These are phyloP conservation scores for Tetraselmis chui DNA, from an alignment of 139 green algal species.

Conservation along the genomic window DNA sequence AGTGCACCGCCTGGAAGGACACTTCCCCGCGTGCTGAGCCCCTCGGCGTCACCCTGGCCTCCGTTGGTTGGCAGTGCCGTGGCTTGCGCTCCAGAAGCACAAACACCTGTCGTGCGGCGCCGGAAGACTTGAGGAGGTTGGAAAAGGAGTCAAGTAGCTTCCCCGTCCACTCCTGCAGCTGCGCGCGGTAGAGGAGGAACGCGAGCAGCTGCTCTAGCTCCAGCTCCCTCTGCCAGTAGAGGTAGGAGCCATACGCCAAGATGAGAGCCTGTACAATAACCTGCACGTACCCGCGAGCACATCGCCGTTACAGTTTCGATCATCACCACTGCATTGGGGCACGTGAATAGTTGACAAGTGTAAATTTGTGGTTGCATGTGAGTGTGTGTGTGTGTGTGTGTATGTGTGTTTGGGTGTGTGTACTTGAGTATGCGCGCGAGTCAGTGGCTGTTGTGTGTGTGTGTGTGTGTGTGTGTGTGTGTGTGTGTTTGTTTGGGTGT, in stretches of 20 bases:
- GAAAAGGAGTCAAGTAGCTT: conserved; percentile 8
- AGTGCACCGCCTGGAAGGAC: conserved; percentile 17
- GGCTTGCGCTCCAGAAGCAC: neutral
- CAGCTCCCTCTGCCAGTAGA: neutral
- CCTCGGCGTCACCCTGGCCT: neutral
- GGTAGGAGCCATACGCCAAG: neutral
- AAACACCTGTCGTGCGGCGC: neutral
- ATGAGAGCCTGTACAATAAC: neutral
- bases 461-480: too few relatives aligned
- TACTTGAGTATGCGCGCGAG: too few relatives aligned
- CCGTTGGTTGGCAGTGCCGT: neutral
- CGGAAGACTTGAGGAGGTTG: conserved; percentile 6
- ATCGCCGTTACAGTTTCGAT: too few relatives aligned
- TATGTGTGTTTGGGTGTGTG: too few relatives aligned
- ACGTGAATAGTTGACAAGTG: too few relatives aligned
- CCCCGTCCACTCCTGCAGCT: conserved; percentile 4
- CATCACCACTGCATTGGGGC: too few relatives aligned
- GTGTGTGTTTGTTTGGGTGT: too few relatives aligned
- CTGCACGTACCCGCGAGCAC: too few relatives aligned
- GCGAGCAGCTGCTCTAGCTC: conserved; percentile 1
- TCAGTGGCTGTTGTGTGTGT: too few relatives aligned
- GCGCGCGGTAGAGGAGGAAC: conserved; percentile 3
- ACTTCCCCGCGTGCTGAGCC: neutral
- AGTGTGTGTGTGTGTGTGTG: too few relatives aligned
- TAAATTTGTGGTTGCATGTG: too few relatives aligned